These are phyloP conservation scores for Funneliformis caledonium DNA, from an alignment of 371 early-diverging fungal species.

Conservation along the genomic window DNA sequence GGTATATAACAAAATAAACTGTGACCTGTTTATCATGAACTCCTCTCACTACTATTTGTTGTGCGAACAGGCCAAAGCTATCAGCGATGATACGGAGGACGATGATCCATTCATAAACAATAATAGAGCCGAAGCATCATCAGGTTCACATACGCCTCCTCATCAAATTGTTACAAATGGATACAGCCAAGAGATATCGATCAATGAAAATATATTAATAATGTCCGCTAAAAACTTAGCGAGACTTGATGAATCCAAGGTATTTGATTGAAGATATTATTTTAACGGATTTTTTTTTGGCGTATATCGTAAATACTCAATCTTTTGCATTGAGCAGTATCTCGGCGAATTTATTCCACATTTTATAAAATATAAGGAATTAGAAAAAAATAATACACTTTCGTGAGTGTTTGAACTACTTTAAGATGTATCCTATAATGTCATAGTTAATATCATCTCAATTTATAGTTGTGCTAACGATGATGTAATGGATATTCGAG, in stretches of 20 bases:
- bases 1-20: too few species aligned
- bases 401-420: slow-evolving; percentile 22
- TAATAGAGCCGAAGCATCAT: slow-evolving; percentile 14
- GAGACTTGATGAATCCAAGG: slow-evolving; percentile 18
- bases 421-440: not conserved
- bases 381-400: not conserved
- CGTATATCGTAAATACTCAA: slow-evolving; percentile 22
- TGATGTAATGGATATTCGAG: slow-evolving; percentile 21
- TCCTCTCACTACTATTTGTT: too few species aligned
- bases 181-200: slow-evolving; percentile 19
- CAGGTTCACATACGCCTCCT: not conserved
- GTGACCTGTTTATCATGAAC: too few species aligned
- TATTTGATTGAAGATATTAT: slow-evolving; percentile 9
- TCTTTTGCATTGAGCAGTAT: slow-evolving; percentile 17
- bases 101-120: slow-evolving; percentile 12
- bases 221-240: slow-evolving; percentile 13
- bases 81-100: not conserved
- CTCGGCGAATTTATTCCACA: slow-evolving; percentile 5
- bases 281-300: not conserved
- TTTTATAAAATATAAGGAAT: slow-evolving; percentile 12
- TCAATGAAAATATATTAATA: slow-evolving; percentile 27
- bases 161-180: not conserved
- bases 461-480: slow-evolving; percentile 23
- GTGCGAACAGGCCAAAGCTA: not conserved
- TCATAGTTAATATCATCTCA: slow-evolving; percentile 21